Evolutionary conservation across 2,329 filamentous ascomycete genomes (phyloP).

Genomic region (Ceratocystis albifundus): DNA sequence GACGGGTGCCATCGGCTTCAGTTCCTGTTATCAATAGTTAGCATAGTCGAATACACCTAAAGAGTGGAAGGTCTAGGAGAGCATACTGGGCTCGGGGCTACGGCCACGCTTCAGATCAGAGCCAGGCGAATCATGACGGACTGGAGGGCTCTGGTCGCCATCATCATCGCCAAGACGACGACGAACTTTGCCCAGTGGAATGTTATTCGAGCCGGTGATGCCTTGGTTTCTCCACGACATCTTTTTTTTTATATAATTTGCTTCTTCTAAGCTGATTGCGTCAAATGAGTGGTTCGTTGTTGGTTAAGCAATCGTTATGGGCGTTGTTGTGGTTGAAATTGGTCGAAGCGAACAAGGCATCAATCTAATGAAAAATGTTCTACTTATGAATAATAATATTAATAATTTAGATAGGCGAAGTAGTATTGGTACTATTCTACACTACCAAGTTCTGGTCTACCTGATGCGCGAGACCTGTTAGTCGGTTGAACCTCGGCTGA

Average conservation of each 20-base stretch:
- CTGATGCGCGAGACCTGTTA: background rate
- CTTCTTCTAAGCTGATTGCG: too few relatives aligned
- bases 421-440: background rate
- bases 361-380: constrained; percentile 10
- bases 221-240: constrained; percentile 65
- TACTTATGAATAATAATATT: background rate
- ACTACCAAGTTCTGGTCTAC: background rate
- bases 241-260: constrained; percentile 26
- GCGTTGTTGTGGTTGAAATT: background rate
- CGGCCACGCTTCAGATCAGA: constrained; percentile 69
- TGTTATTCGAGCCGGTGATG: constrained; percentile 96
- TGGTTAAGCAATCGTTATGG: background rate
- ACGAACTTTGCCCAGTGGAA: constrained; percentile 78
- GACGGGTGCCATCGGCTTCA: constrained; percentile 63
- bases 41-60: background rate
- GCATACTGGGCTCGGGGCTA: constrained; percentile 71
- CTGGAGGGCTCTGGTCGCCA: constrained; percentile 24
- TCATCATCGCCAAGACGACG: constrained; percentile 56
- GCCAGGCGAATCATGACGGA: constrained; percentile 26
- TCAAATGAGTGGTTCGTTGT: background rate
- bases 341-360: background rate
- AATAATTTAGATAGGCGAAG: background rate
- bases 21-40: constrained; percentile 32
- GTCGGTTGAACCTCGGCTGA: background rate
- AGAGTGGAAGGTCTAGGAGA: background rate